Conservation (phyloP, 805 yeast species). For the Starmerella floris region DNA sequence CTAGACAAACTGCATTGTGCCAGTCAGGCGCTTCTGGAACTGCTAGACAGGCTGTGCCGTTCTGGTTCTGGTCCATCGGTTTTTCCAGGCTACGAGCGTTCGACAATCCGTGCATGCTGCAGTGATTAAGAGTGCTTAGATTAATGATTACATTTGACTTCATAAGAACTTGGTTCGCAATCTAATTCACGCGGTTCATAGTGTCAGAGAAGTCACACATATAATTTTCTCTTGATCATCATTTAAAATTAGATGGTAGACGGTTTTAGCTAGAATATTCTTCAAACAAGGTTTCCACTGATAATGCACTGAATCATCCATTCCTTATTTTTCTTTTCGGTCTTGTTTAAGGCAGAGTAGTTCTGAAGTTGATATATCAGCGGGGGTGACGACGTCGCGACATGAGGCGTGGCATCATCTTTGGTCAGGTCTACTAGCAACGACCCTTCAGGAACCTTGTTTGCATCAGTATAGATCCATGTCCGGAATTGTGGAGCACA, state of each 20-base stretch:
- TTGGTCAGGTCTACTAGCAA: conserved; percentile 16
- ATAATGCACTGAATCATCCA: conserved; percentile 27
- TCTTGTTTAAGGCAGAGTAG: conserved; percentile 12
- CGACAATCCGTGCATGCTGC: conserved; percentile 13
- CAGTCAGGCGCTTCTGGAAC: conserved; percentile 4
- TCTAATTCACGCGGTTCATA: conserved; percentile 17
- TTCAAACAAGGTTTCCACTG: conserved; percentile 21
- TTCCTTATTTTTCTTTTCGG: conserved; percentile 17
- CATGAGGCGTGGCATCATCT: not conserved
- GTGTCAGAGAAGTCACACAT: conserved; percentile 29
- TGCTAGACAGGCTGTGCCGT: conserved; percentile 9
- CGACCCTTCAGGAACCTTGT: conserved; percentile 16
- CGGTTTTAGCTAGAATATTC: not conserved
- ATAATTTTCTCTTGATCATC: not conserved
- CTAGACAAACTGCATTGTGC: conserved; percentile 25
- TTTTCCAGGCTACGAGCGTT: not conserved
- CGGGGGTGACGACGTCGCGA: conserved; percentile 1
- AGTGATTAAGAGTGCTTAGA: conserved; percentile 27
- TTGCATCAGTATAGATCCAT: conserved; percentile 1
- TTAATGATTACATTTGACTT: conserved; percentile 16
- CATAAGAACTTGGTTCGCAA: conserved; percentile 25
- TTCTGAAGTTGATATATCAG: conserved; percentile 9
- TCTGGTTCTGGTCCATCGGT: conserved; percentile 10
- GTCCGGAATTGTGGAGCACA: conserved; percentile 9
- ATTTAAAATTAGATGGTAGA: no score